phyloP scores from a whole-genome alignment of 306 rosid genomes.

The Malus fusca region DNA sequence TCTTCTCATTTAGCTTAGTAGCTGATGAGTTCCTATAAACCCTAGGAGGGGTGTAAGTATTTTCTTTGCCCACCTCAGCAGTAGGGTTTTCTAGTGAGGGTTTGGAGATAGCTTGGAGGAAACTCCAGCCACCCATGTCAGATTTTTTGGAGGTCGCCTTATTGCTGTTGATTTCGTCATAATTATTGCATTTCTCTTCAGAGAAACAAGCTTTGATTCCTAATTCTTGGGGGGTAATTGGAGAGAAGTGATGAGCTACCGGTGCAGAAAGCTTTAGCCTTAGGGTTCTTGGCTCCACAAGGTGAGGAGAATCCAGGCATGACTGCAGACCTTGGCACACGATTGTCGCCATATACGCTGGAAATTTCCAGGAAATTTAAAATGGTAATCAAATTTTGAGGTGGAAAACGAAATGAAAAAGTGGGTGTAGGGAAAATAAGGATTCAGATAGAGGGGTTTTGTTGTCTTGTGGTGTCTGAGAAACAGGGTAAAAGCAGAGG shows the following conservation, averaged over 20 bases:
- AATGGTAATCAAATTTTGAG: background rate
- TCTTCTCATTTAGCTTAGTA: slow-evolving; percentile 39
- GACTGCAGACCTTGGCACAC: slow-evolving; percentile 51
- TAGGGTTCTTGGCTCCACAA: slow-evolving; percentile 54
- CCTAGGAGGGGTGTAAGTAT: slow-evolving; percentile 50
- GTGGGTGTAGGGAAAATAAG: background rate
- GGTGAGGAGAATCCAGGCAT: slow-evolving; percentile 58
- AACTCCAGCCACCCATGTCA: slow-evolving; percentile 40
- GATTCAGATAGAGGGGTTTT: slow-evolving; percentile 2
- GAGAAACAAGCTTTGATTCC: slow-evolving; percentile 30
- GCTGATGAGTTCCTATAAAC: slow-evolving; percentile 33
- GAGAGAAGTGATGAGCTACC: slow-evolving; percentile 19
- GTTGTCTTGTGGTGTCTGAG: background rate
- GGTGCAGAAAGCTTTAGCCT: slow-evolving; percentile 43
- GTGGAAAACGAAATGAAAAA: background rate
- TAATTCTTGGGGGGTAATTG: slow-evolving; percentile 30
- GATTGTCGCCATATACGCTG: slow-evolving; percentile 58
- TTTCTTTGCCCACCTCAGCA: slow-evolving; percentile 14
- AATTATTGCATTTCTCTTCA: slow-evolving; percentile 13
- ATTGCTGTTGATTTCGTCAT: background rate
- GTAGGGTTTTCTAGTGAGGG: background rate
- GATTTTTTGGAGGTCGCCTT: slow-evolving; percentile 3
- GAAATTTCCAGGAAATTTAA: background rate
- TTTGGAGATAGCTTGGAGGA: slow-evolving; percentile 49
- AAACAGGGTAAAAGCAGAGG: slow-evolving; percentile 13